These are phyloP conservation scores for Teratosphaeria destructans DNA, from an alignment of 2,329 filamentous ascomycete genomes.

Conservation along the genomic window DNA sequence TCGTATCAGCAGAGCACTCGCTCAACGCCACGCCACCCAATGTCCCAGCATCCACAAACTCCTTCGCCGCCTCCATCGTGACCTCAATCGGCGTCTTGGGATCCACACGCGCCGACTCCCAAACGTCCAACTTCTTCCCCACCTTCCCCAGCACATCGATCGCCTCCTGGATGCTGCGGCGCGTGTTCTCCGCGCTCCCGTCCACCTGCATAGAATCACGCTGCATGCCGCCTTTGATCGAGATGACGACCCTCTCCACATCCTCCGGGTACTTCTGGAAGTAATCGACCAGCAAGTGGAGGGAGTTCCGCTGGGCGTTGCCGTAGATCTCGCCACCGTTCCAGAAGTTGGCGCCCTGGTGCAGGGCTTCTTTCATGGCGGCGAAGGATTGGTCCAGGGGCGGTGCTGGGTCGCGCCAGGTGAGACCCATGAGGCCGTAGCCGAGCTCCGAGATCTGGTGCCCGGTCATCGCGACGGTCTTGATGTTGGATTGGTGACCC, in stretches of 20 bases:
- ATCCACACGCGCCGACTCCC: slow-evolving; percentile 37
- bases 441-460: slow-evolving; percentile 25
- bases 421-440: slow-evolving; percentile 42
- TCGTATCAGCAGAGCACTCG: slow-evolving; percentile 36
- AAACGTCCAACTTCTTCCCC: slow-evolving; percentile 40
- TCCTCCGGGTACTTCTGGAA: slow-evolving; percentile 43
- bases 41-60: slow-evolving; percentile 27
- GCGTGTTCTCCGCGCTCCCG: slow-evolving; percentile 31
- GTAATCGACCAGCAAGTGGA: slow-evolving; percentile 41
- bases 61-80: slow-evolving; percentile 33
- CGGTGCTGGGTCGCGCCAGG: slow-evolving; percentile 33
- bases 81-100: slow-evolving; percentile 35
- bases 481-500: slow-evolving; percentile 6
- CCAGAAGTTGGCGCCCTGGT: slow-evolving; percentile 37
- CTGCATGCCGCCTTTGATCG: slow-evolving; percentile 39
- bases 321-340: slow-evolving; percentile 43
- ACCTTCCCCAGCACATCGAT: slow-evolving; percentile 32
- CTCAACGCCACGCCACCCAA: slow-evolving; percentile 37
- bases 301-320: slow-evolving; percentile 34
- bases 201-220: slow-evolving; percentile 27
- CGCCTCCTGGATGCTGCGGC: slow-evolving; percentile 37
- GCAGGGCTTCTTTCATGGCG: slow-evolving; percentile 35
- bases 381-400: slow-evolving; percentile 30
- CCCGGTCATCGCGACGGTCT: slow-evolving; percentile 13
- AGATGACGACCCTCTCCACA: slow-evolving; percentile 39